A percentile compares a stretch with the other conserved stretches of the same genome.
Conservation (phyloP, 208 protist genomes). For the Crithidia thermophila region DNA sequence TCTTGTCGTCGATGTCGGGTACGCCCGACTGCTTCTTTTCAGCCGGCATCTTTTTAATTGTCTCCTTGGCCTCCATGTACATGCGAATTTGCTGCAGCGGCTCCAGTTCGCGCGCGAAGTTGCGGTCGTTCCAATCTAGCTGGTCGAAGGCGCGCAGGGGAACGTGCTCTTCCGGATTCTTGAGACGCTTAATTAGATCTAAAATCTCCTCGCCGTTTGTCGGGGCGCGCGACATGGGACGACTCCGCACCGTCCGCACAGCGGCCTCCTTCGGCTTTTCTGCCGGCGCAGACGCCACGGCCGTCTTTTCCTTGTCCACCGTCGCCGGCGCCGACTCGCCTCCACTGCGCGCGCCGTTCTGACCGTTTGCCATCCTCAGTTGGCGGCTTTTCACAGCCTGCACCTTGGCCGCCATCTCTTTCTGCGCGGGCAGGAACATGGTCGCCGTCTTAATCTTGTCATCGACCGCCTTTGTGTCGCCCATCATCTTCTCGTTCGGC, state of each 20-base stretch:
- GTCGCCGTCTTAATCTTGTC: conserved; percentile 7
- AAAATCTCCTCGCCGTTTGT: conserved; percentile 40
- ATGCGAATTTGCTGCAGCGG: conserved; percentile 44
- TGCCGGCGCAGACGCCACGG: neutral
- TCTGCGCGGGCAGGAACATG: conserved; percentile 29
- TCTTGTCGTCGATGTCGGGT: conserved; percentile 26
- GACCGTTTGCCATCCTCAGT: conserved; percentile 6
- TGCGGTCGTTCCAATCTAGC: conserved; percentile 60
- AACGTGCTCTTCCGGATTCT: conserved; percentile 29
- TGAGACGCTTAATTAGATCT: conserved; percentile 37
- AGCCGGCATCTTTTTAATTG: conserved; percentile 14
- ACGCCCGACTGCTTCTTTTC: conserved; percentile 3
- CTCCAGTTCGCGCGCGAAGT: conserved; percentile 44
- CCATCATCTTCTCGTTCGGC: conserved; percentile 2
- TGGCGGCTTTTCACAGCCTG: conserved; percentile 31
- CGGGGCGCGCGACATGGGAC: conserved; percentile 1
- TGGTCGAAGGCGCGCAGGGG: conserved; percentile 40
- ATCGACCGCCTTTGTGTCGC: conserved; percentile 33
- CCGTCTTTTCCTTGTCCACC: conserved; percentile 27
- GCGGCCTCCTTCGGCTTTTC: conserved; percentile 2
- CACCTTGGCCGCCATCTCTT: conserved; percentile 40
- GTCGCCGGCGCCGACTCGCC: conserved; percentile 2
- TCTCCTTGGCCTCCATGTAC: conserved; percentile 66
- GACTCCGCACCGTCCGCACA: conserved; percentile 1
- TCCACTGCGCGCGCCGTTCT: neutral